These are phyloP conservation scores for Mortierella sp. DNA, from an alignment of 371 early-diverging fungal genomes.

Conservation along the genomic window DNA sequence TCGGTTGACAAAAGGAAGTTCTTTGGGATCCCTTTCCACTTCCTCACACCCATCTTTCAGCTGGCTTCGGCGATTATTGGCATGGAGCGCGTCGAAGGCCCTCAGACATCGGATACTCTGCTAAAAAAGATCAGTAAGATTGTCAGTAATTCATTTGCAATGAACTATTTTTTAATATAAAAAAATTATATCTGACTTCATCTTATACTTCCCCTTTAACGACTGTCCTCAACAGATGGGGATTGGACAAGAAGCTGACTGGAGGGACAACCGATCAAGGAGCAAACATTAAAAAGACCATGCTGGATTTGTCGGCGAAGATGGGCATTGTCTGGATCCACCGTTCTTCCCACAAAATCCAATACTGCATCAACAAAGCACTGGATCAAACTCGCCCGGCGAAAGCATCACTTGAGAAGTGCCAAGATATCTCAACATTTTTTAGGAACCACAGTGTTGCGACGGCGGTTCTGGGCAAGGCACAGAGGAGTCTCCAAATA, in stretches of 20 bases:
- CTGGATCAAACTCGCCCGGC: neutral
- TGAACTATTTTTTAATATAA: no score
- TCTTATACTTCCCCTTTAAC: slow-evolving; percentile 9
- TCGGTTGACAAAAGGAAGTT: slow-evolving; percentile 18
- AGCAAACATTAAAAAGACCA: slow-evolving; percentile 28
- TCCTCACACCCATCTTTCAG: slow-evolving; percentile 1
- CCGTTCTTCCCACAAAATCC: slow-evolving; percentile 25
- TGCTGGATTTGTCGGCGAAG: neutral
- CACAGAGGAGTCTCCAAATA: neutral
- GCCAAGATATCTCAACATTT: slow-evolving; percentile 17
- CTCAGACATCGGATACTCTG: slow-evolving; percentile 16
- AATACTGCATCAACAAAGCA: slow-evolving; percentile 29
- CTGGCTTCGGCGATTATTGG: slow-evolving; percentile 19
- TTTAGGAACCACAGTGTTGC: slow-evolving; percentile 23
- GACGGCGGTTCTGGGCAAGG: slow-evolving; percentile 16
- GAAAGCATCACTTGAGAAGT: slow-evolving; percentile 11
- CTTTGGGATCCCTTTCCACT: slow-evolving; percentile 12
- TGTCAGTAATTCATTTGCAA: no score
- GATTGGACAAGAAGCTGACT: slow-evolving; percentile 11
- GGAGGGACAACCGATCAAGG: slow-evolving; percentile 31
- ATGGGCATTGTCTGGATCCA: slow-evolving; percentile 4
- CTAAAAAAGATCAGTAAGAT: slow-evolving; percentile 14
- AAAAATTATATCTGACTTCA: no score
- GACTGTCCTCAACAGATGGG: neutral
- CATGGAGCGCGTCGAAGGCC: slow-evolving; percentile 5